Evolutionary conservation across 106 monocot genomes (phyloP), one percentile per base, ranked within the genome.

Genomic region (Xerophyta viscosa): DNA sequence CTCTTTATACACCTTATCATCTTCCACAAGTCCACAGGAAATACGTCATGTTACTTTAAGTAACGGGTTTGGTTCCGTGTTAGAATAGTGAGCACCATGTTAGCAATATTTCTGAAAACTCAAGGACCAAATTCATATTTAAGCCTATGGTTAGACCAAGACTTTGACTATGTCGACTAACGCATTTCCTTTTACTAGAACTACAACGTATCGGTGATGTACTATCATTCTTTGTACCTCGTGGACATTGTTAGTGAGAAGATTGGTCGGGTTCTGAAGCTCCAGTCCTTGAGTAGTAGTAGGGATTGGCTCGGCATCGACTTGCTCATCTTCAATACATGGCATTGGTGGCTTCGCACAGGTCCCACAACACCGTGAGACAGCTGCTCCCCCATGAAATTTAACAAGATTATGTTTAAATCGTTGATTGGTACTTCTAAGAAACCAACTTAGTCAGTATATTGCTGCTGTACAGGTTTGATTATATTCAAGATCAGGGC

Each of bases 261-360:
- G 19, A 47, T 43, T 3, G 72, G 76, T 1, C 59, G 72, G 1
- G 65, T 82, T 17, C 57, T 82, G 12, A 66, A 73, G 27, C 73
- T 83, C 17, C 58, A 73, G 37, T 66, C 70, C 6, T 29, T 83
- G 0, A 19, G 48, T 11, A 36, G 21, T 2, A 64, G 66, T 9
- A 39, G n/a, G 0, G 8, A 24, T 5, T 83, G 83, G 83, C 52
- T 66, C 28, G 31, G 20, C 13, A 50, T 61, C 10, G 55, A 77
- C 14, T 17, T 83, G 18, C 77, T 83, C 46, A 37, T 83, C 58
- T 83, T 83, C 52, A 73, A 83, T 37, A 63, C 77, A 0, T 68
- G 70, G 42, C 77, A 74, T 18, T 83, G 83, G 83, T 83, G 77
- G 77, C 33, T 52, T 11, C 58, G 67, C 37, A 18, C n/a, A 13